These are phyloP conservation scores for Pleurotus ostreatus DNA, from an alignment of 768 basidiomycete species.

Conservation along the genomic window DNA sequence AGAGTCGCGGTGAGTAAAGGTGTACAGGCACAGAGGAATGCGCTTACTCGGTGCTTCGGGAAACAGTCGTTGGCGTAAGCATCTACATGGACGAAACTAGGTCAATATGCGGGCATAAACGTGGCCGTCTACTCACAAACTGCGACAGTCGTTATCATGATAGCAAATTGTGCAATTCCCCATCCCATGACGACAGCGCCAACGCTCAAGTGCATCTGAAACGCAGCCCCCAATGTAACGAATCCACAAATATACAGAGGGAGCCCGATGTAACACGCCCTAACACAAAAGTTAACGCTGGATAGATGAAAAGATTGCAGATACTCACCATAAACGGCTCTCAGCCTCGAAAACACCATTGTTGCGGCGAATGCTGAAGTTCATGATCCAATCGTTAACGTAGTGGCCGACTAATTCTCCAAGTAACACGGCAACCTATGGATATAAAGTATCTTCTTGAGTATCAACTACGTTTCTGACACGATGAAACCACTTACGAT, in stretches of 20 bases:
- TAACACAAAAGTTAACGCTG: conserved; percentile 15
- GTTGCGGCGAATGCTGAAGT: conserved; percentile 40
- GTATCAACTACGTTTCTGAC: too few species aligned
- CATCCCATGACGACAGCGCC: conserved; percentile 62
- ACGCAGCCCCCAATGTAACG: conserved; percentile 48
- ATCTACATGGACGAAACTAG: background rate
- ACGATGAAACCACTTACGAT: conserved; percentile 32
- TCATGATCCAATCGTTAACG: conserved; percentile 50
- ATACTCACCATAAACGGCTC: conserved; percentile 50
- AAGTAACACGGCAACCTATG: conserved; percentile 45
- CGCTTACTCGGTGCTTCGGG: conserved; percentile 35
- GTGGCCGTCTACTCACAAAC: conserved; percentile 43
- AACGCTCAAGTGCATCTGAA: conserved; percentile 49
- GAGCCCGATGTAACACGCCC: conserved; percentile 59
- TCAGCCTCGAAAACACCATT: conserved; percentile 60
- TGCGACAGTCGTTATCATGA: conserved; percentile 61
- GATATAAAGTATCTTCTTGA: too few species aligned
- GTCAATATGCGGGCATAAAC: conserved; percentile 24
- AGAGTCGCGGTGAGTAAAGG: background rate
- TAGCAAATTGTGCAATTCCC: conserved; percentile 54
- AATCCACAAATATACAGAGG: conserved; percentile 62
- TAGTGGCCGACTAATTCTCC: conserved; percentile 52
- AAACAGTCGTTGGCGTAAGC: conserved; percentile 49
- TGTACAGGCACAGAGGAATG: background rate
- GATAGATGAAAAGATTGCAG: background rate